Evolutionary conservation across 1,284 basidiomycete species (phyloP).

Genomic region (Hemileia vastatrix): DNA sequence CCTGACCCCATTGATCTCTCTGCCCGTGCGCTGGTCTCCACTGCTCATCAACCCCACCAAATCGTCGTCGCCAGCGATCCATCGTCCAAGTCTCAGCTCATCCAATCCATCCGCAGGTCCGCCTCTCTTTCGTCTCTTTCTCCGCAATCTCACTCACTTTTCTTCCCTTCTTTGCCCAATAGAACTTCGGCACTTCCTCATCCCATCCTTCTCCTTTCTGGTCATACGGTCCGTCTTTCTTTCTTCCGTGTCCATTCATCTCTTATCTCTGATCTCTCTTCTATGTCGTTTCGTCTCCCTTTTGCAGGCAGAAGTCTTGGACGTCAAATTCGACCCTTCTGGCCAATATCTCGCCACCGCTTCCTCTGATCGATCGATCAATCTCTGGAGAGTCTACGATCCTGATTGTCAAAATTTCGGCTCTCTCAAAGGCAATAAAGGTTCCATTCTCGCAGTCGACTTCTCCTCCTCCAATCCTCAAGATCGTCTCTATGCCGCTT

Average conservation of each 20-base stretch:
- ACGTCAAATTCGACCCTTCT: constrained; percentile 36
- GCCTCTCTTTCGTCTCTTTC: not conserved
- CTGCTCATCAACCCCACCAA: too few species aligned
- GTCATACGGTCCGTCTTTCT: constrained; percentile 8
- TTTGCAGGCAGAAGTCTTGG: constrained; percentile 35
- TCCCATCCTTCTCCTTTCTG: constrained; percentile 20
- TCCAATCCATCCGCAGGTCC: constrained; percentile 19
- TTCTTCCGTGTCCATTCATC: not conserved
- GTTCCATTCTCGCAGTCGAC: constrained; percentile 22
- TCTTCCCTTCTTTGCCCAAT: not conserved
- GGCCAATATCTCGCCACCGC: constrained; percentile 37
- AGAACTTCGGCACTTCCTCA: constrained; percentile 15
- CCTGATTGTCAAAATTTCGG: constrained; percentile 25
- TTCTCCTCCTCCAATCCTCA: constrained; percentile 32
- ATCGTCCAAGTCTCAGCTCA: constrained; percentile 11
- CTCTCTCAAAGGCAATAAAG: constrained; percentile 24
- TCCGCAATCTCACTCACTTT: not conserved
- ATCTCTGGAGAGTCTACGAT: constrained; percentile 20
- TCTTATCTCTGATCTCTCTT: too few species aligned
- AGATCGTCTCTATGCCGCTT: constrained; percentile 24
- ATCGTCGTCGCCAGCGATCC: constrained; percentile 20
- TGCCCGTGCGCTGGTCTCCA: too few species aligned
- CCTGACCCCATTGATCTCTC: too few species aligned
- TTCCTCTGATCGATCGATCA: constrained; percentile 34
- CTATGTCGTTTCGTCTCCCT: too few species aligned